Evolutionary conservation across 2,329 filamentous ascomycete species (phyloP).

Genomic region (Zalaria obscura): DNA sequence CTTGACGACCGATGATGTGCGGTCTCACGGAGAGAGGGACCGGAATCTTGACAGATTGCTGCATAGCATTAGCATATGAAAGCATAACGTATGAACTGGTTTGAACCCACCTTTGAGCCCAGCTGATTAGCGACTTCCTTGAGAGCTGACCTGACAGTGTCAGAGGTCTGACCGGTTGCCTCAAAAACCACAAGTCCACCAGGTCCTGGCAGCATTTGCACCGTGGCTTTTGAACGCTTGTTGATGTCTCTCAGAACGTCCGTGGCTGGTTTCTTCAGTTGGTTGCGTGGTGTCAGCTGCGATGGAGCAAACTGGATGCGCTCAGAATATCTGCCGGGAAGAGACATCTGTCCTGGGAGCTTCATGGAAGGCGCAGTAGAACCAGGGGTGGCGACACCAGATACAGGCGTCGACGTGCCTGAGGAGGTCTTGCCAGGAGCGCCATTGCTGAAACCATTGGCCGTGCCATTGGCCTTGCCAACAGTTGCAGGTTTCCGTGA

Average conservation of each 20-base stretch:
- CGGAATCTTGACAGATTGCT: conserved; percentile 58
- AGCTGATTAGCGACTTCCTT: conserved; percentile 82
- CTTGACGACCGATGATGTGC: conserved; percentile 86
- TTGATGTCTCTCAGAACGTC: conserved; percentile 89
- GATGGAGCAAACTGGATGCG: conserved; percentile 58
- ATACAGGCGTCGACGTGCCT: conserved; percentile 48
- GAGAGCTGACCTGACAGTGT: conserved; percentile 74
- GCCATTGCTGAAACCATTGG: conserved; percentile 22
- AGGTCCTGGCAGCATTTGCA: conserved; percentile 62
- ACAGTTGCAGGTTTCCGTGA: conserved; percentile 48
- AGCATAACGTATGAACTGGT: background rate
- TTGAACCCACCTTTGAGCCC: conserved; percentile 56
- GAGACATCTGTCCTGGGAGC: conserved; percentile 35
- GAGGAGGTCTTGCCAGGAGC: conserved; percentile 38
- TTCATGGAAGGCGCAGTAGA: conserved; percentile 34
- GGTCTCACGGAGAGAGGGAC: conserved; percentile 74
- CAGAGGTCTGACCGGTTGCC: conserved; percentile 60
- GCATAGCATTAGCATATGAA: background rate
- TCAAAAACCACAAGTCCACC: conserved; percentile 68
- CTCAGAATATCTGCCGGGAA: conserved; percentile 75
- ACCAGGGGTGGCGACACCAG: conserved; percentile 35
- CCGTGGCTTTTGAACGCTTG: conserved; percentile 73
- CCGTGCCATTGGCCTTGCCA: conserved; percentile 38
- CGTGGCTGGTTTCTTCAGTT: conserved; percentile 71
- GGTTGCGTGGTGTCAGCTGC: conserved; percentile 59